Percentiles rank a stretch among this genome's conserved stretches.
These are phyloP conservation scores for Mallotus repandus DNA, from an alignment of 441 rosid genomes.

Conservation along the genomic window DNA sequence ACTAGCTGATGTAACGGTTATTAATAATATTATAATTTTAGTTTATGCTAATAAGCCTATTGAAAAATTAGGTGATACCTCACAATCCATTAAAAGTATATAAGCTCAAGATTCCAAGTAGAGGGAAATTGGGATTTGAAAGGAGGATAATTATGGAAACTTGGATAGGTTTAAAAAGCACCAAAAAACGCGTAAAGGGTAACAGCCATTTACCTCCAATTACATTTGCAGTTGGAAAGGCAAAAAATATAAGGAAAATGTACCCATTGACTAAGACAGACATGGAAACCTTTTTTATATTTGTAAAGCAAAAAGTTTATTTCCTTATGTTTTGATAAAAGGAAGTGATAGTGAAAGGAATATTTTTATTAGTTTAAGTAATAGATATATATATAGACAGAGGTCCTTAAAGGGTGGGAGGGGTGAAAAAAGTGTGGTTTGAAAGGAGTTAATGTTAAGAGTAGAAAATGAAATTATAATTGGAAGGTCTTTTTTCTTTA, in stretches of 20 bases:
- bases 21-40: no score
- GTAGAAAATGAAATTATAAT: constrained; percentile 16
- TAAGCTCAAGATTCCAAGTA: background rate
- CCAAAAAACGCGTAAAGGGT: constrained; percentile 33
- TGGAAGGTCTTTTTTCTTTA: constrained; percentile 26
- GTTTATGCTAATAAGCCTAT: no score
- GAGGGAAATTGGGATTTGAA: background rate
- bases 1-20: no score
- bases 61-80: no score
- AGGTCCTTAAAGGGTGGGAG: constrained; percentile 44
- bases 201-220: constrained; percentile 19
- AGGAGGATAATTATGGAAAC: constrained; percentile 28
- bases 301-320: background rate
- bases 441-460: constrained; percentile 27
- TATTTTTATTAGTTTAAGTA: constrained; percentile 29
- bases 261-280: constrained; percentile 18
- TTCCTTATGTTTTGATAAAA: constrained; percentile 6
- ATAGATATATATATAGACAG: constrained; percentile 34
- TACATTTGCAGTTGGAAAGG: background rate
- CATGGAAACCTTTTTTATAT: background rate
- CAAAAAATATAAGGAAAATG: constrained; percentile 21
- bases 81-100: no score
- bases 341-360: background rate
- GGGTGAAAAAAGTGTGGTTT: constrained; percentile 18
- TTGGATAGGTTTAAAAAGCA: background rate